Percentiles rank a stretch among this genome's conserved stretches.
phyloP scores from a whole-genome alignment of 2,329 filamentous ascomycete species.

The Arachnopeziza araneosa region DNA sequence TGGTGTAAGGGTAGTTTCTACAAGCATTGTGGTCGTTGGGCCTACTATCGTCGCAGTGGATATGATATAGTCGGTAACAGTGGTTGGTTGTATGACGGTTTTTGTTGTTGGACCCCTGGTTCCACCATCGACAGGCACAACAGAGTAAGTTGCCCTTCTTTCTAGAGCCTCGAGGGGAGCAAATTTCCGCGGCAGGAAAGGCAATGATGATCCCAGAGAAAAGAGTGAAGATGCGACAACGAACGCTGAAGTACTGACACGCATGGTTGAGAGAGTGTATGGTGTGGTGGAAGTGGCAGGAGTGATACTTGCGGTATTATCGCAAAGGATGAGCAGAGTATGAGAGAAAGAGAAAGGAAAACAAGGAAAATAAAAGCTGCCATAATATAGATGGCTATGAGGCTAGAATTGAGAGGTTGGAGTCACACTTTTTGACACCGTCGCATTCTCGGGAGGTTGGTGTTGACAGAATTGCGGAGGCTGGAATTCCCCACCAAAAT shows the following conservation, averaged over 20 bases:
- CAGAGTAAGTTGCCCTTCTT: constrained; percentile 29
- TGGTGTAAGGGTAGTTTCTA: constrained; percentile 23
- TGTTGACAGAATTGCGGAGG: not conserved
- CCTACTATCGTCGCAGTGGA: constrained; percentile 23
- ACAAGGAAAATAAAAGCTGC: constrained; percentile 9
- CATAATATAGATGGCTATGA: not conserved
- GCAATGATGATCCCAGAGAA: constrained; percentile 19
- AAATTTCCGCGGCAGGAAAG: constrained; percentile 16
- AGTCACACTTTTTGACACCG: not conserved
- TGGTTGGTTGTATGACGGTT: constrained; percentile 22
- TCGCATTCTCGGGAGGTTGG: constrained; percentile 1
- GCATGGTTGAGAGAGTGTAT: constrained; percentile 18
- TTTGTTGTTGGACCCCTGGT: constrained; percentile 17
- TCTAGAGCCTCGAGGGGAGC: constrained; percentile 11
- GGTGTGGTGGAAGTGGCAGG: not conserved
- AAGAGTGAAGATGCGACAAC: constrained; percentile 25
- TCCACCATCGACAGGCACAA: constrained; percentile 32
- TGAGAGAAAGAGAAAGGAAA: constrained; percentile 4
- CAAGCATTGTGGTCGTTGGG: constrained; percentile 22
- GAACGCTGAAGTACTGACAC: constrained; percentile 20
- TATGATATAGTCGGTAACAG: constrained; percentile 18
- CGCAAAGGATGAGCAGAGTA: not conserved
- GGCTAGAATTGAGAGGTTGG: constrained; percentile 2
- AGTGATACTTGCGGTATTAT: constrained; percentile 1
- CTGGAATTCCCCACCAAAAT: not conserved